Percentiles rank a stretch among this genome's conserved stretches.
These are phyloP conservation scores for Xylariaceae sp. DNA, from an alignment of 2,329 filamentous ascomycete species.

Conservation along the genomic window DNA sequence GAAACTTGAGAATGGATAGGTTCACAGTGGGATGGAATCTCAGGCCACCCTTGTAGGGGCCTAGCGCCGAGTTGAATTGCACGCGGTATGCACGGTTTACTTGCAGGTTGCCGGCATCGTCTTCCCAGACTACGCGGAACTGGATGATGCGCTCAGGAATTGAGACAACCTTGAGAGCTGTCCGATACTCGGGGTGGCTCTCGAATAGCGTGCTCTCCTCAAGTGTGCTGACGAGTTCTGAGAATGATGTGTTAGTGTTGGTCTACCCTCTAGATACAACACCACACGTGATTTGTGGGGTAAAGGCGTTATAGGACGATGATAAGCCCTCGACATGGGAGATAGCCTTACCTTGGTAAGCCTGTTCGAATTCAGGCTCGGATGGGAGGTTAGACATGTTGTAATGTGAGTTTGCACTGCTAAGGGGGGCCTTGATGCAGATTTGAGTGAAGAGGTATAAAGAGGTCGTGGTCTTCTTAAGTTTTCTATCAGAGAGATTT, in stretches of 20 bases:
- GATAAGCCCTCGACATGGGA: slow-evolving; percentile 24
- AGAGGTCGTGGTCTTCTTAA: not conserved
- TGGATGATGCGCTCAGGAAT: slow-evolving; percentile 96
- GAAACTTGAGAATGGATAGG: slow-evolving; percentile 86
- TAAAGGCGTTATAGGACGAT: not conserved
- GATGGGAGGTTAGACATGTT: slow-evolving; percentile 81
- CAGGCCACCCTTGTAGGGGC: slow-evolving; percentile 97
- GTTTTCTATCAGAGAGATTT: not conserved
- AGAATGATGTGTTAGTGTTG: slow-evolving; percentile 26
- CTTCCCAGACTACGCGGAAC: slow-evolving; percentile 97
- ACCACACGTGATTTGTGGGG: not conserved
- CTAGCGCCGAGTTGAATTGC: slow-evolving; percentile 97
- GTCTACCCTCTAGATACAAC: not conserved
- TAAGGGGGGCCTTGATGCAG: not conserved
- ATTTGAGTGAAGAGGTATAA: not conserved
- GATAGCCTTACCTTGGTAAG: slow-evolving; percentile 78
- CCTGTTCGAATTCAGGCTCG: slow-evolving; percentile 99
- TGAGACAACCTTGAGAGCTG: slow-evolving; percentile 83
- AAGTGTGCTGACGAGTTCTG: slow-evolving; percentile 93
- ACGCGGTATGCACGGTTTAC: slow-evolving; percentile 96
- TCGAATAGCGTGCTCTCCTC: slow-evolving; percentile 93
- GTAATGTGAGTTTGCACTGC: not conserved
- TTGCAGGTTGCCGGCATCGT: slow-evolving; percentile 87
- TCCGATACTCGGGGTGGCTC: slow-evolving; percentile 93
- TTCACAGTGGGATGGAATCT: slow-evolving; percentile 92